Evolutionary conservation across 2,329 filamentous ascomycete genomes (phyloP), one percentile per base, ranked within the genome.

Genomic region (Paecilomyces niveus): DNA sequence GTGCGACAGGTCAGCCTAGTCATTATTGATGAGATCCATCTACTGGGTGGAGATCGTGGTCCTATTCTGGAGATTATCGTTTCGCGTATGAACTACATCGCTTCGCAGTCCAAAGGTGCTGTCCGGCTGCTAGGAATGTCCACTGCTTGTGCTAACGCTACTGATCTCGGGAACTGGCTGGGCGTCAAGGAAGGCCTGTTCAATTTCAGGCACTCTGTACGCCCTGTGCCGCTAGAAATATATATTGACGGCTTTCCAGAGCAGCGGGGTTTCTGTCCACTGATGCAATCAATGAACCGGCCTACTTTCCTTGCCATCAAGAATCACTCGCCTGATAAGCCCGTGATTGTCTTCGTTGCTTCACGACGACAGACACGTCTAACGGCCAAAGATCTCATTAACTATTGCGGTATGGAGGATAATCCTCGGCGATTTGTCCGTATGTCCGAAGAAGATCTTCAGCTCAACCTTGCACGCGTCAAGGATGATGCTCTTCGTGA

Each of bases 211-310:
- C 94, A 99, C 70, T 97, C 92, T 0, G 95, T 99, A 35, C 90
- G 94, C 24, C 94, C 95, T 2, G 95, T 99, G 9, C 94, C 95
- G 0, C 76, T 99, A 45, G 93, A 99, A 72, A 90, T 97, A 51
- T 99, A 90, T 74, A 99, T 99, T 64, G 94, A 99, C 71, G 95
- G 94, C 0, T 99, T 99, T 71, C 92, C 94, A 0, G 91, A 97
- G 69, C 89, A 94, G 65, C 85, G 93, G 60, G 94, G 94, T 0
- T 99, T 99, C 78, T 97, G 93, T 67, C 92, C 94, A 0, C 76
- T 99, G 64, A 99, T 99, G 94, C 93, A 97, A 75, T 96, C 92
- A 0, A 99, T 99, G 94, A 99, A 99, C 70, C 84, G 94, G 6
- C 94, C 94, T 1, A 97, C 94, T 0, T 99, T 97, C 75, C 79